phyloP scores from a whole-genome alignment of 23 red algal species.

The Gracilaria domingensis region DNA sequence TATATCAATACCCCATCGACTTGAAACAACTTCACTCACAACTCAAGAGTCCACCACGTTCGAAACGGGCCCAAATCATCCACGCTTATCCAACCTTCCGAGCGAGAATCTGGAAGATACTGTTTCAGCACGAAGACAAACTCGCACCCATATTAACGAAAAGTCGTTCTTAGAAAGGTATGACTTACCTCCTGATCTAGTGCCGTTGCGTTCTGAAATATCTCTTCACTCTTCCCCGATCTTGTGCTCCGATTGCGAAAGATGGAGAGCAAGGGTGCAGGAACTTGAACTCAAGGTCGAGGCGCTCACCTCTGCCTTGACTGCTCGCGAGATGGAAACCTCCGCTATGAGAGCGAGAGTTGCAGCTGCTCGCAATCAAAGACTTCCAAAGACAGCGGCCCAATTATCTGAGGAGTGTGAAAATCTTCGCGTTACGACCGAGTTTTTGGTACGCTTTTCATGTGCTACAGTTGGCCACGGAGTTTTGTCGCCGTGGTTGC shows the following conservation, averaged over 20 bases:
- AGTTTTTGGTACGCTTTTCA: conserved; percentile 58
- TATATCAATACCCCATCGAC: not conserved
- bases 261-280: conserved; percentile 47
- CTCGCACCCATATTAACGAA: not conserved
- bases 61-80: not conserved
- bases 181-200: conserved; percentile 31
- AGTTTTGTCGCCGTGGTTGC: too few species aligned
- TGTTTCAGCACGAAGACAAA: conserved; percentile 5
- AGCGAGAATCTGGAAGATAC: conserved; percentile 53
- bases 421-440: conserved; percentile 38
- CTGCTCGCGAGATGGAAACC: conserved; percentile 39
- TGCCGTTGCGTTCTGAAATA: conserved; percentile 23
- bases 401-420: conserved; percentile 54
- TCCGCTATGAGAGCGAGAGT: conserved; percentile 28
- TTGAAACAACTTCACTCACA: not conserved
- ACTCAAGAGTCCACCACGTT: not conserved
- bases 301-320: conserved; percentile 21
- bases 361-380: not conserved
- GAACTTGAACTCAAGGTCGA: conserved; percentile 53
- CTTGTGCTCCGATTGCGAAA: conserved; percentile 37
- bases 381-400: conserved; percentile 23
- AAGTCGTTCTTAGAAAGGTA: conserved; percentile 22
- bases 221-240: not conserved
- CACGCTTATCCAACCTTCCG: not conserved
- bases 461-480: too few species aligned